phyloP scores from a whole-genome alignment of 2,329 filamentous ascomycete species.

The Fusarium algeriense region DNA sequence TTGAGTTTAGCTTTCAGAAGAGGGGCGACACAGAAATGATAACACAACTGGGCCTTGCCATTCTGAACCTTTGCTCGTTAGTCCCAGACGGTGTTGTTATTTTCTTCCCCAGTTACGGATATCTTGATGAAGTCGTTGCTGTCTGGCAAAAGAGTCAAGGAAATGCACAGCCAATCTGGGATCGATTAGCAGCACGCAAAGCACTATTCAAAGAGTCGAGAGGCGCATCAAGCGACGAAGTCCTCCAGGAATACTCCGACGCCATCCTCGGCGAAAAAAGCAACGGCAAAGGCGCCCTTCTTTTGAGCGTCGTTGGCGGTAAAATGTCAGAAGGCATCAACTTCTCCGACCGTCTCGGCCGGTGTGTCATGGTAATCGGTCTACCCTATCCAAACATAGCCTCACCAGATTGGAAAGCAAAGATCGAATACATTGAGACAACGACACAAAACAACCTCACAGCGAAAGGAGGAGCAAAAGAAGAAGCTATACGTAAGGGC shows the following conservation, averaged over 20 bases:
- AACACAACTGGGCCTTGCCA: slow-evolving; percentile 76
- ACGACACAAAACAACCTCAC: slow-evolving; percentile 59
- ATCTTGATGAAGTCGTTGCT: slow-evolving; percentile 79
- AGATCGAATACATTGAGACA: slow-evolving; percentile 85
- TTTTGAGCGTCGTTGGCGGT: slow-evolving; percentile 92
- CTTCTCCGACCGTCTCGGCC: slow-evolving; percentile 90
- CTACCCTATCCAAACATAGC: slow-evolving; percentile 92
- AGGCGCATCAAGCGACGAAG: slow-evolving; percentile 71
- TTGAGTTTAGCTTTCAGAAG: slow-evolving; percentile 90
- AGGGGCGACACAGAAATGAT: slow-evolving; percentile 78
- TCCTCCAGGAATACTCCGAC: slow-evolving; percentile 78
- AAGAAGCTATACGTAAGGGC: slow-evolving; percentile 48
- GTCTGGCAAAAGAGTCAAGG: slow-evolving; percentile 66
- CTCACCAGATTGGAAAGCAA: slow-evolving; percentile 92
- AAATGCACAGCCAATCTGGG: slow-evolving; percentile 64
- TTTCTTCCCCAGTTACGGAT: slow-evolving; percentile 96
- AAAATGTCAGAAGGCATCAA: slow-evolving; percentile 99
- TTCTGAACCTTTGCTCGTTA: slow-evolving; percentile 77
- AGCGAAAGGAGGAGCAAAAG: slow-evolving; percentile 36
- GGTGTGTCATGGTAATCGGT: slow-evolving; percentile 91
- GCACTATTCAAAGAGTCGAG: slow-evolving; percentile 71
- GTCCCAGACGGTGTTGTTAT: slow-evolving; percentile 92
- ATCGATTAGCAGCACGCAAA: slow-evolving; percentile 70
- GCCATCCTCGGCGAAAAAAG: slow-evolving; percentile 67
- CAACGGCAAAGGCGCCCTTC: slow-evolving; percentile 72